These are phyloP conservation scores for Umbellularia californica DNA, from an alignment of 164 flowering plant species.

Conservation along the genomic window DNA sequence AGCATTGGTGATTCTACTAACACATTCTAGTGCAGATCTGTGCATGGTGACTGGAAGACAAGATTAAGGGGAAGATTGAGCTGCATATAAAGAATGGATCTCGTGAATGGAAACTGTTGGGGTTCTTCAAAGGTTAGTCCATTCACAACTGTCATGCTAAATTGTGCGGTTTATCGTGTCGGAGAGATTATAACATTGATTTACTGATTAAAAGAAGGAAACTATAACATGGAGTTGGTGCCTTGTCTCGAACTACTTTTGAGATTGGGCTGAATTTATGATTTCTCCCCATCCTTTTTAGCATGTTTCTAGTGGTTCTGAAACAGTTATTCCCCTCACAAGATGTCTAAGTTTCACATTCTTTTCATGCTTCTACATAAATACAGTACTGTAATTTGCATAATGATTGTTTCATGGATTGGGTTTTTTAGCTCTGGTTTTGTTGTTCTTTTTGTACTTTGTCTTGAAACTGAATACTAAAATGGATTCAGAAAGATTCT, in stretches of 20 bases:
- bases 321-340: no score
- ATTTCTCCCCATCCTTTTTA: not conserved
- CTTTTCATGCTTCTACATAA: no score
- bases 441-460: not conserved
- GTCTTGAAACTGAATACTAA: not conserved
- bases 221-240: not conserved
- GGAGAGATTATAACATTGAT: no score
- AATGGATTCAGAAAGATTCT: constrained; percentile 57
- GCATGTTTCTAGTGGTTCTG: not conserved
- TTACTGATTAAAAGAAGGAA: no score
- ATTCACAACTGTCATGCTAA: not conserved
- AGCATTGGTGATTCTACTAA: constrained; percentile 23
- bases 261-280: not conserved
- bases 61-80: not conserved
- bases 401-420: no score
- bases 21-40: constrained; percentile 12
- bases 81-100: constrained; percentile 14
- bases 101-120: constrained; percentile 20
- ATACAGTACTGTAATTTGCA: no score
- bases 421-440: not conserved
- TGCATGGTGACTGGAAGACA: not conserved
- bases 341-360: no score
- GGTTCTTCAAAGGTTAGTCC: constrained; percentile 26
- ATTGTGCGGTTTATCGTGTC: not conserved
- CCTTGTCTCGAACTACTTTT: not conserved